phyloP scores from a whole-genome alignment of 2,329 filamentous ascomycete species.

The Westerdykella sp. region DNA sequence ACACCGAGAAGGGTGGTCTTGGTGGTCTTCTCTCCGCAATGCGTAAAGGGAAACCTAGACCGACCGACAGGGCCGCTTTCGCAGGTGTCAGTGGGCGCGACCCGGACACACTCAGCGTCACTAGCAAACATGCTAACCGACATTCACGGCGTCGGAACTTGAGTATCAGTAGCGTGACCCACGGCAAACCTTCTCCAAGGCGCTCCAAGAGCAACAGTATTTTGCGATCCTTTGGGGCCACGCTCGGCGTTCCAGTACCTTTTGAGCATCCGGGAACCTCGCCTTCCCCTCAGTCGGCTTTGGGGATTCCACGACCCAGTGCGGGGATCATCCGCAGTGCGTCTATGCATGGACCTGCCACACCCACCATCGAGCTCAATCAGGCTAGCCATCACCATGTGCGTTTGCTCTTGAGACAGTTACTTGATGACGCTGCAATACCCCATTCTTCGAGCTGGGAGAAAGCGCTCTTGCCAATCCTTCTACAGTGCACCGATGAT shows the following conservation, averaged over 20 bases:
- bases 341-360: conserved; percentile 68
- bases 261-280: conserved; percentile 7
- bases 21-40: conserved; percentile 65
- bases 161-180: conserved; percentile 71
- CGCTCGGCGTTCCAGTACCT: conserved; percentile 15
- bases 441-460: conserved; percentile 75
- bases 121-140: conserved; percentile 56
- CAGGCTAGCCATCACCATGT: conserved; percentile 84
- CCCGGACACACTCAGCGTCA: conserved; percentile 57
- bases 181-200: conserved; percentile 66
- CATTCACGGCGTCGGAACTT: conserved; percentile 69
- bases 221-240: conserved; percentile 46
- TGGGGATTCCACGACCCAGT: conserved; percentile 15
- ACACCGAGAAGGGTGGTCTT: conserved; percentile 69
- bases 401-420: conserved; percentile 72
- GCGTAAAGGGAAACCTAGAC: conserved; percentile 66
- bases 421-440: conserved; percentile 70
- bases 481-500: conserved; percentile 86
- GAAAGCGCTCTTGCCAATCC: conserved; percentile 79
- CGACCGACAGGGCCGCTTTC: conserved; percentile 64
- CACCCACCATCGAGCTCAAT: conserved; percentile 77
- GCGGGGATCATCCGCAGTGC: conserved; percentile 61
- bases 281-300: conserved; percentile 11
- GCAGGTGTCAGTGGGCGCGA: conserved; percentile 61
- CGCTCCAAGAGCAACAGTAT: conserved; percentile 51